Base-by-base conservation (phyloP, 805 yeast species). In the Sugiyamaella boreocaroliniensis region DNA sequence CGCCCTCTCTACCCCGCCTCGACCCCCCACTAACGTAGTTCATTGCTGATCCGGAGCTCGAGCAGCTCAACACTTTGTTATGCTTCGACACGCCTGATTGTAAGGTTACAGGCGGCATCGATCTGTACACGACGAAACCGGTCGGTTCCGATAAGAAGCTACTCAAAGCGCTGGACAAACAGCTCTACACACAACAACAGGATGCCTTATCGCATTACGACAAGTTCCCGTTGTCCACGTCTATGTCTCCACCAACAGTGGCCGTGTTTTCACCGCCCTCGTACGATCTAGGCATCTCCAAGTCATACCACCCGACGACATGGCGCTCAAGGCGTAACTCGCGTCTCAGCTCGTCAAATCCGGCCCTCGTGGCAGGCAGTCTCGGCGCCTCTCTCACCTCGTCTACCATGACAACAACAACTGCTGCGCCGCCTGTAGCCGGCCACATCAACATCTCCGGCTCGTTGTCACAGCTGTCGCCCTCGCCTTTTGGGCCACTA, bases 1-100 rank as follows among this genome's bases (percentile, higher is more conserved):
- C 26, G 26, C 6, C 6, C 26, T 22, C 6, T 22, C 6, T 4
- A 22, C 26, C 26, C 26, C 26, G 26, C 6, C 6, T 22, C 26
- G 6, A 22, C 26, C 26, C 5, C 37, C n/a, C 37, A 10, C 37
- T 32, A 32, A 32, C 29, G 19, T 57, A 89, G 92, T 93, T 88
- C 70, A 84, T 93, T 55, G 98, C 93, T 67, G 93, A 86, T 64
- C 84, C 89, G 41, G 97, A 90, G 63, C 82, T 93, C n/a, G 97
- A 89, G 68, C 77, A 85, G 60, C 85, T 93, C 40, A 89, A 89
- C 64, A 95, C 89, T 64, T 86, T 88, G 51, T 79, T 93, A 52
- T 82, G 83, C 58, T 89, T 88, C 59, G 86, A 83, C 58, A 82
- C 89, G 2, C 75, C 80, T 1, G 95, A 86, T 60, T 80, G 86